phyloP scores from a whole-genome alignment of 768 basidiomycete genomes.

The Suillus discolor region DNA sequence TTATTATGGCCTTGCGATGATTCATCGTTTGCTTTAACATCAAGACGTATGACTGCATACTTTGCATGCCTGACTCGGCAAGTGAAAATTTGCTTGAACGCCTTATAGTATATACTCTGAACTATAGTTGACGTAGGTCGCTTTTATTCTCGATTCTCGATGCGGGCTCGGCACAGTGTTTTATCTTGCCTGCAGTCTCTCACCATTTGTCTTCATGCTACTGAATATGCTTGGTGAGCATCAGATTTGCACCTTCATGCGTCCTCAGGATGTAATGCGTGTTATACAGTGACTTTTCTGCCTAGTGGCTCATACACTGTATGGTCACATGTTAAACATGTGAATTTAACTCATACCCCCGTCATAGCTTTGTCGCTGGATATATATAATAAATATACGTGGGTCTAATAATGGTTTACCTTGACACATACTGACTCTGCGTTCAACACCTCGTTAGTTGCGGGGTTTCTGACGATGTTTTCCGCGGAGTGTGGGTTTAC shows the following conservation, averaged over 20 bases:
- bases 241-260: not conserved
- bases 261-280: not conserved
- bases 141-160: not conserved
- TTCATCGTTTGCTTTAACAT: not conserved
- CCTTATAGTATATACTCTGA: not conserved
- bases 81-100: not conserved
- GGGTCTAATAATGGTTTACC: not conserved
- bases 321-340: not conserved
- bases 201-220: not conserved
- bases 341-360: not conserved
- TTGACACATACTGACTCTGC: not conserved
- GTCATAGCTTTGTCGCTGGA: not conserved
- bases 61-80: not conserved
- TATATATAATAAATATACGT: not conserved
- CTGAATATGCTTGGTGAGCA: constrained; percentile 1
- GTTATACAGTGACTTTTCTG: not conserved
- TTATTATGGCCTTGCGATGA: not conserved
- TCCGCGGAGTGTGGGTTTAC: not conserved
- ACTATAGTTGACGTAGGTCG: not conserved
- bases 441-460: not conserved
- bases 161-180: not conserved
- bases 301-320: not conserved
- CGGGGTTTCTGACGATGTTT: not conserved
- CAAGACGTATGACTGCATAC: not conserved
- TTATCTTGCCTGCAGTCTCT: not conserved